These are phyloP conservation scores for Hermanozyma aechmeae DNA, from an alignment of 805 yeast species.

Conservation along the genomic window DNA sequence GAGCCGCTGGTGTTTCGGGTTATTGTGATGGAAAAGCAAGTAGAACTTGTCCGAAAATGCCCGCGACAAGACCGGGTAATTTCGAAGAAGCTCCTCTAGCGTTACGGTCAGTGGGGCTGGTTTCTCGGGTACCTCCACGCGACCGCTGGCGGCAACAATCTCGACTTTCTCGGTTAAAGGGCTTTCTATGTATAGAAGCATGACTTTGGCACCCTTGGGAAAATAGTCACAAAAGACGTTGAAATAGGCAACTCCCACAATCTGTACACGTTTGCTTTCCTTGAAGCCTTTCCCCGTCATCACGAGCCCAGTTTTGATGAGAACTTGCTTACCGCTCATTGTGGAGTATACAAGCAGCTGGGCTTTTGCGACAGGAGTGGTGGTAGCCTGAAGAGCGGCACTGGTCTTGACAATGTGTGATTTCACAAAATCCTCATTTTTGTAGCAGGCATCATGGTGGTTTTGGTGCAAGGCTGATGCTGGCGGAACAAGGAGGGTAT, in stretches of 20 bases:
- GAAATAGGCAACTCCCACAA: conserved; percentile 39
- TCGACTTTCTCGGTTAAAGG: conserved; percentile 1
- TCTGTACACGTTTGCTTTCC: conserved; percentile 31
- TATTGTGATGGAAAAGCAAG: conserved; percentile 32
- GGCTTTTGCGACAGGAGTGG: conserved; percentile 18
- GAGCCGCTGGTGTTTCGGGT: conserved; percentile 20
- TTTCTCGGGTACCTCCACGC: neutral
- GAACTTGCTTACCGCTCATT: conserved; percentile 45
- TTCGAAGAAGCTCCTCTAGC: conserved; percentile 28
- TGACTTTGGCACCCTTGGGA: conserved; percentile 45
- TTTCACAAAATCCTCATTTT: conserved; percentile 47
- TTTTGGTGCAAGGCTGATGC: conserved; percentile 31
- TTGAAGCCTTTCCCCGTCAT: conserved; percentile 54
- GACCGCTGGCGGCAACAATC: neutral
- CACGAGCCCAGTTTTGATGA: conserved; percentile 45
- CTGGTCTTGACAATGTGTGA: conserved; percentile 46
- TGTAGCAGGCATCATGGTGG: conserved; percentile 45
- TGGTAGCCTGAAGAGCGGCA: conserved; percentile 12
- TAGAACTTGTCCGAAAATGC: conserved; percentile 30
- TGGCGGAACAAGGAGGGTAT: conserved; percentile 58
- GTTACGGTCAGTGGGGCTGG: conserved; percentile 9
- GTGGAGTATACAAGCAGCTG: conserved; percentile 42
- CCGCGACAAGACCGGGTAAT: conserved; percentile 29
- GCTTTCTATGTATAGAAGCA: conserved; percentile 48
- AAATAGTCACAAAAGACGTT: conserved; percentile 51